These are phyloP conservation scores for Zostera marina DNA, from an alignment of 116 monocot genomes.

Conservation along the genomic window DNA sequence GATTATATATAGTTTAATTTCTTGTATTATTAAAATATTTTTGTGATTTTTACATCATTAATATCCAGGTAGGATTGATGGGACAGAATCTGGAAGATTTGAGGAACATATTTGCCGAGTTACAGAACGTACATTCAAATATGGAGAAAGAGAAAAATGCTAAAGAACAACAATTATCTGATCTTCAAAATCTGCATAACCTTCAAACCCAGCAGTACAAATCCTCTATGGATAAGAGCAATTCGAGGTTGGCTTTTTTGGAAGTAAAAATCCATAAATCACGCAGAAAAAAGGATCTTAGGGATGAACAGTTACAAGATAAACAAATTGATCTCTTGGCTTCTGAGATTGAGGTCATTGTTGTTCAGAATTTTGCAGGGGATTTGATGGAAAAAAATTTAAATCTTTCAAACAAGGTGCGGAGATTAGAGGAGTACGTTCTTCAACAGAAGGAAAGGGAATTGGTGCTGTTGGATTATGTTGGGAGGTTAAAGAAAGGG, in stretches of 20 bases:
- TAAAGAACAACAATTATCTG: slow-evolving; percentile 17
- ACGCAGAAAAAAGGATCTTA: slow-evolving; percentile 18
- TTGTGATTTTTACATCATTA: background rate
- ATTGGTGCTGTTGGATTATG: slow-evolving; percentile 15
- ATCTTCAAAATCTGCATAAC: slow-evolving; percentile 24
- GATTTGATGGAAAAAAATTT: slow-evolving; percentile 41
- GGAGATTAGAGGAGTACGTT: slow-evolving; percentile 12
- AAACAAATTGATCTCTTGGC: slow-evolving; percentile 26
- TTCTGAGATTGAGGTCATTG: slow-evolving; percentile 28
- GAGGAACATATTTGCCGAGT: slow-evolving; percentile 29
- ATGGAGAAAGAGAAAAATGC: slow-evolving; percentile 30
- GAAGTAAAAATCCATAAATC: slow-evolving; percentile 23
- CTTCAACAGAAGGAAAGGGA: slow-evolving; percentile 15
- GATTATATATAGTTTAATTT: background rate
- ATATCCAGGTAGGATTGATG: slow-evolving; percentile 44
- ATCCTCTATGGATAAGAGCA: slow-evolving; percentile 12
- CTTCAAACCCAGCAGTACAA: slow-evolving; percentile 28
- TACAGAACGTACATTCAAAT: slow-evolving; percentile 31
- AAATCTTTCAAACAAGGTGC: slow-evolving; percentile 17
- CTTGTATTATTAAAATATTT: background rate
- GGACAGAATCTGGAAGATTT: slow-evolving; percentile 21
- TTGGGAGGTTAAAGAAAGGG: slow-evolving; percentile 31
- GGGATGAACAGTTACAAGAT: slow-evolving; percentile 29
- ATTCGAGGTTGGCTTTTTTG: slow-evolving; percentile 18
- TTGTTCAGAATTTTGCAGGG: slow-evolving; percentile 30